Evolutionary conservation across 2,329 filamentous ascomycete species (phyloP).

Genomic region (Ambrosiella cleistominuta): DNA sequence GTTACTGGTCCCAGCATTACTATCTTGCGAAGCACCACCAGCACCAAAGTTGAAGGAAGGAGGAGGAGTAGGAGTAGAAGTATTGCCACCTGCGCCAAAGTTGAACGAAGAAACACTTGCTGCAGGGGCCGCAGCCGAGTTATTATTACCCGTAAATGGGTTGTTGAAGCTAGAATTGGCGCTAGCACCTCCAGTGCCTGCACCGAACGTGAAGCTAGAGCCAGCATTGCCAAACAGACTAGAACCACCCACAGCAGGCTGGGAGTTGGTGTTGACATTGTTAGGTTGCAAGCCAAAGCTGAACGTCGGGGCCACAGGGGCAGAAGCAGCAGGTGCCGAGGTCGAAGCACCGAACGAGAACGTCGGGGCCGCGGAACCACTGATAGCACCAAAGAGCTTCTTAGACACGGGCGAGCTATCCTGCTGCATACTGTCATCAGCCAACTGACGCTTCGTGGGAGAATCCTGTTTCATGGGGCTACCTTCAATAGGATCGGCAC

Average conservation of each 20-base stretch:
- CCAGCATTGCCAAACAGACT: constrained; percentile 20
- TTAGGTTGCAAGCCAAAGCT: constrained; percentile 22
- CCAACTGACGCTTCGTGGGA: constrained; percentile 8
- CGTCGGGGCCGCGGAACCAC: constrained; percentile 14
- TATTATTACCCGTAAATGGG: constrained; percentile 19
- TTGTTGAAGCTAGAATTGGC: constrained; percentile 22
- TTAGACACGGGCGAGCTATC: constrained; percentile 14
- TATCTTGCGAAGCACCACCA: constrained; percentile 12
- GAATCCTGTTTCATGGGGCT: constrained; percentile 28
- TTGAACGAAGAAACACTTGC: constrained; percentile 19
- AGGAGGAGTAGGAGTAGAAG: constrained; percentile 4
- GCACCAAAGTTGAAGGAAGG: constrained; percentile 13
- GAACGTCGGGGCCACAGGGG: constrained; percentile 17
- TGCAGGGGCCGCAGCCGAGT: constrained; percentile 5
- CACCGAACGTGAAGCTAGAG: constrained; percentile 15
- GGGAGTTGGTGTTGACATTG: constrained; percentile 5
- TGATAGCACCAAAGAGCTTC: constrained; percentile 13
- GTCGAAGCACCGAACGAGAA: constrained; percentile 22
- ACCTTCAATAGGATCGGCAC: constrained; percentile 22
- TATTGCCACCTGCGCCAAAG: constrained; percentile 21
- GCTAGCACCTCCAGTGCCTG: constrained; percentile 13
- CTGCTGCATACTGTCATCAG: constrained; percentile 10
- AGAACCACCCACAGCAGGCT: constrained; percentile 10
- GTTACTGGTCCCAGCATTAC: constrained; percentile 17
- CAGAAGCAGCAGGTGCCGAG: constrained; percentile 14